These are phyloP conservation scores for Mrakia hoshinonis DNA, from an alignment of 768 basidiomycete species.

Conservation along the genomic window DNA sequence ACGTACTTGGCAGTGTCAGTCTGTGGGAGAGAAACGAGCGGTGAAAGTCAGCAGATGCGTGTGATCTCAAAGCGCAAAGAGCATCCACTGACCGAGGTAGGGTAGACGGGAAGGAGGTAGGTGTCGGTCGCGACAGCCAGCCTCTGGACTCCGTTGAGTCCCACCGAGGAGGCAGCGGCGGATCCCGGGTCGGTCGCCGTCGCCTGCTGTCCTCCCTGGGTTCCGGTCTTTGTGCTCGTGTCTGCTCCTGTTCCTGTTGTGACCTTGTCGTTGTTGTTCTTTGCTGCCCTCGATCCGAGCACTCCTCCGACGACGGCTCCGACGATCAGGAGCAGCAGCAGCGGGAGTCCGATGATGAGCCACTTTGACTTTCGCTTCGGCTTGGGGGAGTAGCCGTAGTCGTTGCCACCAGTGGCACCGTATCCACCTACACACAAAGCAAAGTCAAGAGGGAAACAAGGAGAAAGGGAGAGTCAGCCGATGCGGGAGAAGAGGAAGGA, in stretches of 20 bases:
- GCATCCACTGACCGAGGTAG: slow-evolving; percentile 62
- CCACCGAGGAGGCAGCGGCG: slow-evolving; percentile 15
- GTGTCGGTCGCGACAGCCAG: slow-evolving; percentile 50
- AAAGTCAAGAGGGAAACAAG: neutral
- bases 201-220: neutral
- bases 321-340: slow-evolving; percentile 38
- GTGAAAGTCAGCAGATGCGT: neutral
- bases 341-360: slow-evolving; percentile 41
- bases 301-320: slow-evolving; percentile 59
- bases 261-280: slow-evolving; percentile 41
- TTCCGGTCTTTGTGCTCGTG: neutral
- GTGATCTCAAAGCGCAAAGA: neutral
- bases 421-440: slow-evolving; percentile 6
- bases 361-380: slow-evolving; percentile 36
- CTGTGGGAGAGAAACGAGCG: slow-evolving; percentile 26
- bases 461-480: neutral
- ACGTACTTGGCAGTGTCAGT: slow-evolving; percentile 49
- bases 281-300: slow-evolving; percentile 56
- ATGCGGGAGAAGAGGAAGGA: neutral
- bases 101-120: slow-evolving; percentile 76
- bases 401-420: slow-evolving; percentile 21
- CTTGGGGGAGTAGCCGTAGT: slow-evolving; percentile 27
- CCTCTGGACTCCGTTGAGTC: slow-evolving; percentile 45
- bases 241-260: neutral
- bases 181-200: slow-evolving; percentile 21